Evolutionary conservation across 2,329 filamentous ascomycete genomes (phyloP).

Genomic region (Clonostachys byssicola): DNA sequence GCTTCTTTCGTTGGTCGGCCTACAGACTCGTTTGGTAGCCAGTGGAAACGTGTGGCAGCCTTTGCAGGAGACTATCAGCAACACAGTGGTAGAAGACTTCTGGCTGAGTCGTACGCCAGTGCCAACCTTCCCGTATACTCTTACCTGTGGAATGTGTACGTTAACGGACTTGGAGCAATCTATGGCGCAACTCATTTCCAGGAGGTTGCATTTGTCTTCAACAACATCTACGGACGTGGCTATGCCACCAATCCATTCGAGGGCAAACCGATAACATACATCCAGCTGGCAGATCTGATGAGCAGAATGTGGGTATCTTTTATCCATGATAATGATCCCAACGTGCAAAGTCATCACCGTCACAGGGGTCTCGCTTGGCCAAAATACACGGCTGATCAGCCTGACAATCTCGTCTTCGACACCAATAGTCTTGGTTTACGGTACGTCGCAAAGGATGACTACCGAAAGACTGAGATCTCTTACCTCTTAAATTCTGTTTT

Average conservation of each 20-base stretch:
- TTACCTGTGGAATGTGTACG: conserved; percentile 49
- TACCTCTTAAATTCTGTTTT: conserved; percentile 22
- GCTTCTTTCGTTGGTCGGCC: conserved; percentile 39
- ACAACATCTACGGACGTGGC: conserved; percentile 43
- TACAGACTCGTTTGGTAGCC: conserved; percentile 35
- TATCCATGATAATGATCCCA: conserved; percentile 26
- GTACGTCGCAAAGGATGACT: conserved; percentile 38
- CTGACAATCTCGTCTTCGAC: conserved; percentile 45
- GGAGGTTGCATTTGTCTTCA: conserved; percentile 32
- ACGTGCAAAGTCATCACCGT: conserved; percentile 14
- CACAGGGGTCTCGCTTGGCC: conserved; percentile 27
- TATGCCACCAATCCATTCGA: conserved; percentile 26
- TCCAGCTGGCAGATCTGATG: conserved; percentile 37
- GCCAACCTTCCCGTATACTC: conserved; percentile 41
- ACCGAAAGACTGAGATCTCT: conserved; percentile 32
- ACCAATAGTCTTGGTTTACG: conserved; percentile 32
- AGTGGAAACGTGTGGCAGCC: conserved; percentile 51
- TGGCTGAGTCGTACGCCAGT: conserved; percentile 44
- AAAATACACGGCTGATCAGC: conserved; percentile 29
- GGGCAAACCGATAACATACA: conserved; percentile 27
- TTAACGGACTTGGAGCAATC: conserved; percentile 40
- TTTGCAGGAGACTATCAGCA: conserved; percentile 15
- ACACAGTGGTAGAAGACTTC: conserved; percentile 22
- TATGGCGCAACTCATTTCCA: conserved; percentile 12
- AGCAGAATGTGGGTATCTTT: conserved; percentile 46